phyloP scores from a whole-genome alignment of 1,139 yeast genomes.

The Sugiyamaella novakii region DNA sequence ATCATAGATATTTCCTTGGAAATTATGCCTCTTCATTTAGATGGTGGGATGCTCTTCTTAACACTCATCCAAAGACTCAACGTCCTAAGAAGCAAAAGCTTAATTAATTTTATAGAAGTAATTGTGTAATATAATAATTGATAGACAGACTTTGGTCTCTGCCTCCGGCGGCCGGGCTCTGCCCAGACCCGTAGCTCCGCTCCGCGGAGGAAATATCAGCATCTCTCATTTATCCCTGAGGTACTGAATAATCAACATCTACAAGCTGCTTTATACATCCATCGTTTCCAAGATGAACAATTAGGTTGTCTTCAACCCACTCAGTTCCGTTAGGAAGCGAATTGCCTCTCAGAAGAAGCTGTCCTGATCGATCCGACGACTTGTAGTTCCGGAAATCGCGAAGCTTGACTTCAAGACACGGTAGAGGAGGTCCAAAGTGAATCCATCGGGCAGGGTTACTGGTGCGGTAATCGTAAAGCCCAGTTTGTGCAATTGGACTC shows the following conservation, averaged over 20 bases:
- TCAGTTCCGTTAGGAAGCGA: slow-evolving; percentile 29
- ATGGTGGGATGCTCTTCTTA: slow-evolving; percentile 85
- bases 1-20: slow-evolving; percentile 90
- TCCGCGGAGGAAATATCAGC: neutral
- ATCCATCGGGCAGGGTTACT: slow-evolving; percentile 25
- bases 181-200: slow-evolving; percentile 9
- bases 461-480: slow-evolving; percentile 42
- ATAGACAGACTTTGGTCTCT: neutral
- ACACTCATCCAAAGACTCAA: slow-evolving; percentile 50
- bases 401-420: slow-evolving; percentile 39
- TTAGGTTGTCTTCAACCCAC: slow-evolving; percentile 36
- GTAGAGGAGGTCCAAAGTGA: slow-evolving; percentile 42
- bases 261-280: slow-evolving; percentile 44
- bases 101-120: slow-evolving; percentile 1
- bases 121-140: slow-evolving; percentile 6
- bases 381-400: slow-evolving; percentile 28
- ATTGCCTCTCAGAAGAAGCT: slow-evolving; percentile 36
- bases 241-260: slow-evolving; percentile 5
- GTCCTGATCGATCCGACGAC: slow-evolving; percentile 32
- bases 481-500: slow-evolving; percentile 44
- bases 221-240: neutral
- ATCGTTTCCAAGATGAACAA: slow-evolving; percentile 37
- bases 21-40: slow-evolving; percentile 92
- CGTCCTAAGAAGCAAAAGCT: slow-evolving; percentile 24
- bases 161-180: slow-evolving; percentile 8